Evolutionary conservation across 768 basidiomycete genomes (phyloP).

Genomic region (Tephrocybe sp.): DNA sequence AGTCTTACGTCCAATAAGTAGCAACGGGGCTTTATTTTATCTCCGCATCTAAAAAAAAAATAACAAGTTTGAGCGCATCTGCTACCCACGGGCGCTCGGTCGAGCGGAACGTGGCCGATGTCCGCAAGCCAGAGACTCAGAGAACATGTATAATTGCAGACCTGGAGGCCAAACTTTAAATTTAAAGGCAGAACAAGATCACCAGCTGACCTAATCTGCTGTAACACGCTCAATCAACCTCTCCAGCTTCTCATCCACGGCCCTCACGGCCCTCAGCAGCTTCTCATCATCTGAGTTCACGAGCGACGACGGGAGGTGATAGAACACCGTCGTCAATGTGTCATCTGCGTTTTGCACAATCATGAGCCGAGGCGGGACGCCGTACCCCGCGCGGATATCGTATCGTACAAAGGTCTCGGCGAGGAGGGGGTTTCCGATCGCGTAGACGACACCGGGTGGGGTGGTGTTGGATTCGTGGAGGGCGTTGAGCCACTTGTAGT

Average conservation of each 20-base stretch:
- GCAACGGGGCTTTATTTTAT: no score
- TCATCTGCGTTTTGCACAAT: conserved; percentile 27
- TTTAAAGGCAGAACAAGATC: neutral
- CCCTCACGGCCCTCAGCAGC: conserved; percentile 31
- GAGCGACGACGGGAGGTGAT: conserved; percentile 36
- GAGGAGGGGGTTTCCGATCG: conserved; percentile 36
- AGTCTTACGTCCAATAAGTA: no score
- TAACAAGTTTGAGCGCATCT: no score
- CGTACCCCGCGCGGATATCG: conserved; percentile 28
- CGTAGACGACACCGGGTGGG: conserved; percentile 39
- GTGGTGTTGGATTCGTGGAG: conserved; percentile 24
- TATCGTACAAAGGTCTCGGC: conserved; percentile 32
- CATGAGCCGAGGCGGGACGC: conserved; percentile 35
- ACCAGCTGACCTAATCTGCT: conserved; percentile 13
- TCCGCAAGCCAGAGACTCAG: no score
- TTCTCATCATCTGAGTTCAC: conserved; percentile 28
- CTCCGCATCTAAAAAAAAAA: no score
- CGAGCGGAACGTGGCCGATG: no score
- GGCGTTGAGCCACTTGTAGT: conserved; percentile 35
- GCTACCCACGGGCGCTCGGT: no score
- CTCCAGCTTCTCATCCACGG: conserved; percentile 46
- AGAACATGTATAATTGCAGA: no score
- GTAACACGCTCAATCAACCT: conserved; percentile 35
- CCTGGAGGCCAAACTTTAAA: no score
- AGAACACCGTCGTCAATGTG: conserved; percentile 30